Percentiles rank a stretch among this genome's conserved stretches.
Conservation (phyloP, 2,329 filamentous ascomycete genomes). For the Beauveria rudraprayagi region DNA sequence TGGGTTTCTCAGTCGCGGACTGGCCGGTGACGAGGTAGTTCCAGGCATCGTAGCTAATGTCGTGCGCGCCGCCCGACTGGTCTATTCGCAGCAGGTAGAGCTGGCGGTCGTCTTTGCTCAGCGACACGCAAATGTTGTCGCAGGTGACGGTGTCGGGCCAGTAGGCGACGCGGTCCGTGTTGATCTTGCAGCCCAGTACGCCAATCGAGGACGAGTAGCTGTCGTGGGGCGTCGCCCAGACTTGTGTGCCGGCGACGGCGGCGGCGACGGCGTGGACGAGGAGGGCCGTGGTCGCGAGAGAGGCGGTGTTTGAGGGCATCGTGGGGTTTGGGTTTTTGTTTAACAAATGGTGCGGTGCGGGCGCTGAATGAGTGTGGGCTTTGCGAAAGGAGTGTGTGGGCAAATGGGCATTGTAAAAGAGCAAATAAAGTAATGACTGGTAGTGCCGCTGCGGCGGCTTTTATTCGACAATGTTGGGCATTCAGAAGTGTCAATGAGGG, state of each 20-base stretch:
- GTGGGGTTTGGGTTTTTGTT: not conserved
- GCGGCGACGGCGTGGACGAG: not conserved
- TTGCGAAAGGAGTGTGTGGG: not conserved
- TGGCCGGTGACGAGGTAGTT: slow-evolving; percentile 41
- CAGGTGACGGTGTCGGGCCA: slow-evolving; percentile 40
- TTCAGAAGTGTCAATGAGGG: not conserved
- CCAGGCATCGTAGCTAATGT: slow-evolving; percentile 46
- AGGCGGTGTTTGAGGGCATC: not conserved
- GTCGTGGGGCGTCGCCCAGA: slow-evolving; percentile 37
- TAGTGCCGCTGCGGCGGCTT: slow-evolving; percentile 4
- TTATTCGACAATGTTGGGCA: not conserved
- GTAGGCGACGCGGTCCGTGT: slow-evolving; percentile 45
- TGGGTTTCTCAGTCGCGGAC: slow-evolving; percentile 37
- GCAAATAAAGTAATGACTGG: not conserved
- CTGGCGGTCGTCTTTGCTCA: slow-evolving; percentile 16
- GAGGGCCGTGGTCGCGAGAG: not conserved
- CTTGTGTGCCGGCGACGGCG: slow-evolving; percentile 11
- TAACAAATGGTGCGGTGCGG: too few species aligned
- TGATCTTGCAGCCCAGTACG: slow-evolving; percentile 43
- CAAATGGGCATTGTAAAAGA: not conserved
- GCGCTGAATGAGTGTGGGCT: not conserved
- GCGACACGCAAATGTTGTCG: slow-evolving; percentile 35
- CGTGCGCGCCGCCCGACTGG: slow-evolving; percentile 33
- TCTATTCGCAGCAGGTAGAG: slow-evolving; percentile 20
- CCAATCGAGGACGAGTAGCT: slow-evolving; percentile 41